Base-by-base conservation (phyloP, 257 asterid genomes). In the Voacanga thouarsii region DNA sequence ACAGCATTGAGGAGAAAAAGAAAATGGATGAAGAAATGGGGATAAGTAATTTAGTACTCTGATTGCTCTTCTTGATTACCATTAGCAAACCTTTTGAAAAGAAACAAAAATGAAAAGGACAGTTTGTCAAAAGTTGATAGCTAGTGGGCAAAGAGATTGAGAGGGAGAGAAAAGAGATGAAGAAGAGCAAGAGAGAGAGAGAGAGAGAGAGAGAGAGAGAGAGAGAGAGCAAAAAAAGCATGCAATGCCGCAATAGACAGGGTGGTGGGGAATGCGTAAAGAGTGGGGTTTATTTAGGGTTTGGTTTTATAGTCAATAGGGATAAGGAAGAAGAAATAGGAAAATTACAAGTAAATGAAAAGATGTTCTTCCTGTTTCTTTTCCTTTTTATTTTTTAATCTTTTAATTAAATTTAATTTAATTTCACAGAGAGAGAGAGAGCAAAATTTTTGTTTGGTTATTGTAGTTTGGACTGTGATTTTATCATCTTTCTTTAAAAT, bases 181-280 rank as follows among this genome's bases (percentile, higher is more conserved):
- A n/a, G n/a, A n/a, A n/a, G n/a, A n/a, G n/a, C n/a, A n/a, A n/a
- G n/a, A n/a, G n/a, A 56, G 33, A 39, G 12, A 7, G 53, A 49
- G 60, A 49, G 15, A 39, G 7, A 41, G 59, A 12, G 63, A 72
- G 43, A 49, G 56, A 75, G 57, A 56, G 55, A 37, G 33, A 59
- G 55, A 47, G 71, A 59, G 37, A 61, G 57, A 50, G 53, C 23
- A n/a, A 1, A 49, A 49, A 50, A 50, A 30, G 77, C 77, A 73
- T 73, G 77, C 77, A 76, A 61, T 43, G 77, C 66, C 28, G 49
- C 65, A 53, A 37, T 28, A n/a, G n/a, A 43, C 23, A n/a, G n/a
- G 65, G 45, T 30, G 66, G 67, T 72, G 61, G 44, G 64, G 68
- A 53, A 53, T 51, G 77, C 50, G 45, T 33, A 74, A 16, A 60